Percentiles rank a stretch among this genome's conserved stretches.
These are phyloP conservation scores for Phylloporus arenicola DNA, from an alignment of 768 basidiomycete species.

Conservation along the genomic window DNA sequence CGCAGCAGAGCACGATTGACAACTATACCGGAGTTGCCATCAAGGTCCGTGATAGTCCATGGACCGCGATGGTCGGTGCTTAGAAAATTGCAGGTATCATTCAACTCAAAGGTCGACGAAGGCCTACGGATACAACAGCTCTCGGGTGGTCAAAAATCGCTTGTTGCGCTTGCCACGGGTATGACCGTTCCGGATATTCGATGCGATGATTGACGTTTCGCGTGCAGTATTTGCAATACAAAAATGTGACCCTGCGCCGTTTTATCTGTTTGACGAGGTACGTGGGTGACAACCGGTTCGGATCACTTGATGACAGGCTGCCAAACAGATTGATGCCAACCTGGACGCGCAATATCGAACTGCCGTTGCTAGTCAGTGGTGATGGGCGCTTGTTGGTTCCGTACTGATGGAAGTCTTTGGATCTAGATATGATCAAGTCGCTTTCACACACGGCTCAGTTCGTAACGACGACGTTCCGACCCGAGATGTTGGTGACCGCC, in stretches of 20 bases:
- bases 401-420: conserved; percentile 27
- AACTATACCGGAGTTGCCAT: conserved; percentile 97
- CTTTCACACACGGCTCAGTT: conserved; percentile 87
- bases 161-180: conserved; percentile 95
- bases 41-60: conserved; percentile 47
- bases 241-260: conserved; percentile 98
- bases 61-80: not conserved
- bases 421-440: conserved; percentile 77
- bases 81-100: conserved; percentile 66
- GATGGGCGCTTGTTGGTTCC: conserved; percentile 18
- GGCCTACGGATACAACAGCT: conserved; percentile 94
- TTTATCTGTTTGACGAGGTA: conserved; percentile 98
- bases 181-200: conserved; percentile 7
- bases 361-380: conserved; percentile 78
- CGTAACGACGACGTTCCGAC: conserved; percentile 96
- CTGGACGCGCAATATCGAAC: conserved; percentile 97
- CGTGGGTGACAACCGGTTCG: not conserved
- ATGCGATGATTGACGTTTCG: conserved; percentile 2
- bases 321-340: conserved; percentile 84
- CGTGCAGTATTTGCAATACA: conserved; percentile 90
- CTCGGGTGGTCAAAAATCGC: conserved; percentile 94
- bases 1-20: conserved; percentile 73
- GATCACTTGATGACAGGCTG: not conserved
- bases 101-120: conserved; percentile 98
- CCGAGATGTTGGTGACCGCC: conserved; percentile 92